These are phyloP conservation scores for Umbelopsis ramanniana DNA, from an alignment of 192 early-diverging fungal species.

Conservation along the genomic window DNA sequence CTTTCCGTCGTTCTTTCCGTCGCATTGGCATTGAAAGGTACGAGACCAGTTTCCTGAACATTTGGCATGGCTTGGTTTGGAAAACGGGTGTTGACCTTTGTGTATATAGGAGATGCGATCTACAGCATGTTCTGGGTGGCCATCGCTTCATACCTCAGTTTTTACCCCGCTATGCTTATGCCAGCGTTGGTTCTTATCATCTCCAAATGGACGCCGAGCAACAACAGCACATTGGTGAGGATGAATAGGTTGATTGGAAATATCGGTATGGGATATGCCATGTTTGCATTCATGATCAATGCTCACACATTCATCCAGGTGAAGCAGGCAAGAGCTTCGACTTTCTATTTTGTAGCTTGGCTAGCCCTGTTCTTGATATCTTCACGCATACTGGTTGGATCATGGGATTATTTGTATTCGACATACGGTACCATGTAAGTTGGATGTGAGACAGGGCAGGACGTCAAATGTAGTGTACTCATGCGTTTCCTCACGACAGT, in stretches of 20 bases:
- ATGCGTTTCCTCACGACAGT: neutral
- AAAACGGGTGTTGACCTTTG: neutral
- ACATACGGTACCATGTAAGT: conserved; percentile 79
- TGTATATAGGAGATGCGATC: conserved; percentile 47
- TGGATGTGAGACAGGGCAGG: neutral
- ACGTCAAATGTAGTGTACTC: neutral
- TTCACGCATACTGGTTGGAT: conserved; percentile 64
- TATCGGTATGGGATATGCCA: neutral
- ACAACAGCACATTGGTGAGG: neutral
- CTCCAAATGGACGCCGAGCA: conserved; percentile 5
- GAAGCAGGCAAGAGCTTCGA: neutral
- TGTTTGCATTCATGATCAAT: too few relatives aligned
- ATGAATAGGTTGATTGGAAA: neutral
- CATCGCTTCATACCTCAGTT: conserved; percentile 79
- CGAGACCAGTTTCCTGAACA: neutral
- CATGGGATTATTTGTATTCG: conserved; percentile 69
- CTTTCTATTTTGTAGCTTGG: conserved; percentile 31
- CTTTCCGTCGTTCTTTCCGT: conserved; percentile 76
- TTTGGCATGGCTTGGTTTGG: too few relatives aligned
- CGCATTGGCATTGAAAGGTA: conserved; percentile 66
- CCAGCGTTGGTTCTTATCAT: conserved; percentile 53
- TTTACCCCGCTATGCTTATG: conserved; percentile 88
- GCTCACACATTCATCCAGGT: neutral
- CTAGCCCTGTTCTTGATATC: conserved; percentile 54
- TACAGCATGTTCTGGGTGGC: conserved; percentile 75